A percentile compares a stretch with the other conserved stretches of the same genome.
phyloP scores from a whole-genome alignment of 2,329 filamentous ascomycete genomes.

The Ophiocordyceps camponoti-floridani region DNA sequence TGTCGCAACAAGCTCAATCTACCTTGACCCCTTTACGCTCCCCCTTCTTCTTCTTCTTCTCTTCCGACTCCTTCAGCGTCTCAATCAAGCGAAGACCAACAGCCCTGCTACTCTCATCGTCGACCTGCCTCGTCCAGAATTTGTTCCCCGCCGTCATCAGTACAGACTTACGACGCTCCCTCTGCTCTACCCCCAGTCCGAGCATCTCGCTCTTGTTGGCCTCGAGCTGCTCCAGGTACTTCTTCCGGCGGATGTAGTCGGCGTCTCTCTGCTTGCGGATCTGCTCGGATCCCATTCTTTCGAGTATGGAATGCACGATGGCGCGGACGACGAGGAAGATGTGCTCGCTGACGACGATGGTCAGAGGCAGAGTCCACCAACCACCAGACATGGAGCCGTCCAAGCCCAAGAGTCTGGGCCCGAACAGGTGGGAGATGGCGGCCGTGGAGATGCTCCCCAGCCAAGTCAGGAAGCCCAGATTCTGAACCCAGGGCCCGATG shows the following conservation, averaged over 20 bases:
- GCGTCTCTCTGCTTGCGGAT: constrained; percentile 20
- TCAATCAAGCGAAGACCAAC: constrained; percentile 16
- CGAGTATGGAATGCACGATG: constrained; percentile 16
- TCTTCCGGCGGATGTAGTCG: constrained; percentile 18
- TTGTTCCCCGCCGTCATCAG: constrained; percentile 13
- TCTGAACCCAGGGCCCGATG: constrained; percentile 57
- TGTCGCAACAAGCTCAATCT: not conserved
- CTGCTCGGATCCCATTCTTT: constrained; percentile 20
- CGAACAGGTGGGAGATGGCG: constrained; percentile 59
- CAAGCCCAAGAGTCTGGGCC: constrained; percentile 13
- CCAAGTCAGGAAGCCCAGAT: constrained; percentile 52
- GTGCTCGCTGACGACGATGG: constrained; percentile 58
- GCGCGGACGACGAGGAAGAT: constrained; percentile 44
- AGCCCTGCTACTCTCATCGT: constrained; percentile 17
- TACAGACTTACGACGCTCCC: constrained; percentile 19
- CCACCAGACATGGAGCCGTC: constrained; percentile 34
- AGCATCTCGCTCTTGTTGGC: constrained; percentile 15
- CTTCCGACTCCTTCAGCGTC: constrained; percentile 8
- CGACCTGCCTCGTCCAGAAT: constrained; percentile 24
- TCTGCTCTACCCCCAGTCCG: constrained; percentile 15
- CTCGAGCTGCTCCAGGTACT: constrained; percentile 22
- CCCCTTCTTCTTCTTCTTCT: constrained; percentile 3
- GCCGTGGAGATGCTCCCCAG: constrained; percentile 55
- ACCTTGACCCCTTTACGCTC: not conserved
- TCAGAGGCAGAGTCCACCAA: constrained; percentile 48